Base-by-base conservation (phyloP, 768 basidiomycete species). In the Lentinula edodes region DNA sequence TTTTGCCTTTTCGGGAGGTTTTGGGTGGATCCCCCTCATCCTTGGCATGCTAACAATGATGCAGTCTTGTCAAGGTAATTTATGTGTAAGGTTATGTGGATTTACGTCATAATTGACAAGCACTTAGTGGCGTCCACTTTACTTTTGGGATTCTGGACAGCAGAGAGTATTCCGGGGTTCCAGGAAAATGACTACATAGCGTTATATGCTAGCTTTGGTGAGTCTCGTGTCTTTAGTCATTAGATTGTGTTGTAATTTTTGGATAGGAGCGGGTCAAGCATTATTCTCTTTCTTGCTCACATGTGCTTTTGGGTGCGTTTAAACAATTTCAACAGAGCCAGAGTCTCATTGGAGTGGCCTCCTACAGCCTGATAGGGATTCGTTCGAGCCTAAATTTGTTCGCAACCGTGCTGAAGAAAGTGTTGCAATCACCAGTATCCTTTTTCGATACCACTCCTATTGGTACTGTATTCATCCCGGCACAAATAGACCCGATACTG, bases 401-500 rank as follows among this genome's bases (percentile, higher is more conserved):
- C 73, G 81, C 76, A 64, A 69, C 74, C 5, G 87, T 87, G 0
- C 72, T 90, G 9, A 68, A 63, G 5, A 76, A 78, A 13, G 85
- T 92, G 4, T 67, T 92, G 58, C 73, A 79, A 4, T 87, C 87
- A 8, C 85, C 87, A 0, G 69, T 78, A 0, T 81, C 85, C 3
- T 90, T 89, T 74, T 90, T 89, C 67, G 89, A 91, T 67, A 86
- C 87, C 0, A 90, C 88, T 0, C 86, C 86, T 0, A 79, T 86
- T 68, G 85, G 86, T 84, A 65, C 38, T 73, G 61, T 18, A 8
- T 20, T n/a, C 20, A 52, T 20, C 6, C 13, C 42, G 16, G 46
- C 34, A 15, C 41, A 41, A 43, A 20, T 20, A 20, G 35, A 46
- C 20, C 2, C 48, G 2, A 56, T 53, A 20, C 52, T 42, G 38